Evolutionary conservation across 2,329 filamentous ascomycete genomes (phyloP), one percentile per base, ranked within the genome.

Genomic region (Amphichorda felina): DNA sequence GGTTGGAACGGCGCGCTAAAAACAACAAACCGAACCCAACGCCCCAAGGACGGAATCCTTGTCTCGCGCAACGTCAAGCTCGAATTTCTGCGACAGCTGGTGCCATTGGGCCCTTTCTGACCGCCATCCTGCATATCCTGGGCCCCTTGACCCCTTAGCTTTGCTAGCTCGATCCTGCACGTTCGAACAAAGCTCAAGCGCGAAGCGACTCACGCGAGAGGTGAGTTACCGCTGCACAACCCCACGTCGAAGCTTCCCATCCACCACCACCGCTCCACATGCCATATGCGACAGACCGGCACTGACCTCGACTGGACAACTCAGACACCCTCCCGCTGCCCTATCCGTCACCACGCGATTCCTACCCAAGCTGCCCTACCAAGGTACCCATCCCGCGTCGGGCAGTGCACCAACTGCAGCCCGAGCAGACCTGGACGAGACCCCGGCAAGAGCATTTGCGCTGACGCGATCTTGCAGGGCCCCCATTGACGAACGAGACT

Each of bases 311-410:
- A 43, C 38, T 40, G 47, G 50, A 51, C 49, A 52, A 45, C 49
- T 49, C 49, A 51, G 49, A 52, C 49, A 51, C 49, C 46, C 45
- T 47, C 48, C 43, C 35, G 37, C 34, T 31, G 39, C 40, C 34
- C 39, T 38, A 37, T 34, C 37, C 34, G 34, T 38, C 19, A 31
- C 35, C 25, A 29, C 38, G 33, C 17, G 16, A 32, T 36, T 36
- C 17, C 28, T 24, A 30, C 35, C 35, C 29, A 36, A 19, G n/a
- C 8, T 17, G 16, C 21, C 17, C 15, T 22, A 9, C 6, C 10
- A n/a, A 19, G 31, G 31, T 33, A 36, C 22, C 33, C 22, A 27
- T 17, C 24, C 16, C 9, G 24, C 22, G 14, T 13, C 15, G 9
- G 33, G 18, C 21, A 5, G 25, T n/a, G n/a, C n/a, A n/a, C n/a